Evolutionary conservation across 108 stramenopile genomes (phyloP), one percentile per base, ranked within the genome.

Genomic region (Chaetoceros muelleri): DNA sequence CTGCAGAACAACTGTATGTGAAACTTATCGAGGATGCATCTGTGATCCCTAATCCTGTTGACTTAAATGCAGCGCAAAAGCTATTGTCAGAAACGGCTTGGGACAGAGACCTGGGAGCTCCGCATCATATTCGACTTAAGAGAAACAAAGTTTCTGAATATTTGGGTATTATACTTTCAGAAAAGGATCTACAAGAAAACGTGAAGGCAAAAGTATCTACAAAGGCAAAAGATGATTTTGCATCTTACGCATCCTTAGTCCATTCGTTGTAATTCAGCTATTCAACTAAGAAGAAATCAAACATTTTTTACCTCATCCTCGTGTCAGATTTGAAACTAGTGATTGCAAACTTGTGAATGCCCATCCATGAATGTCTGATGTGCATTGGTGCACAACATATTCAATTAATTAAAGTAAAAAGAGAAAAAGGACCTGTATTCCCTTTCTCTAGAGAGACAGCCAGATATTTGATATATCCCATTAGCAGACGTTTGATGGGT

Each of bases 1-100:
- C 77, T 16, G 95, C 95, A 34, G 94, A 95, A 61, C 79, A 91
- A 54, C 65, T 96, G 48, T 96, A 95, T 55, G 67, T 87, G 28
- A 70, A 70, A 53, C 51, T 96, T 27, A 55, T 88, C 24, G 90
- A 86, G 51, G 69, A 71, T 48, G 68, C 68, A 34, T 67, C 51
- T 17, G 28, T 73, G 28, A 52, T 70, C 45, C 44, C 28, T 34
- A 52, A 47, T 20, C 17, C 57, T 27, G 57, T 47, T 51, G 23
- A 27, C 30, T 26, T 73, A 7, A 74, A 79, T 24, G 51, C 62
- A 44, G 74, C 64, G 10, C 72, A 56, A 21, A 48, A 79, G 16
- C 23, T 75, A 30, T 64, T 79, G 18, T 34, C 69, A 21, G 64
- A 59, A 53, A 61, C 53, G 16, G 46, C 46, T 13, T 79, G 78